Evolutionary conservation across 2,329 filamentous ascomycete species (phyloP), one percentile per base, ranked within the genome.

Genomic region (Monosporascus ibericus): DNA sequence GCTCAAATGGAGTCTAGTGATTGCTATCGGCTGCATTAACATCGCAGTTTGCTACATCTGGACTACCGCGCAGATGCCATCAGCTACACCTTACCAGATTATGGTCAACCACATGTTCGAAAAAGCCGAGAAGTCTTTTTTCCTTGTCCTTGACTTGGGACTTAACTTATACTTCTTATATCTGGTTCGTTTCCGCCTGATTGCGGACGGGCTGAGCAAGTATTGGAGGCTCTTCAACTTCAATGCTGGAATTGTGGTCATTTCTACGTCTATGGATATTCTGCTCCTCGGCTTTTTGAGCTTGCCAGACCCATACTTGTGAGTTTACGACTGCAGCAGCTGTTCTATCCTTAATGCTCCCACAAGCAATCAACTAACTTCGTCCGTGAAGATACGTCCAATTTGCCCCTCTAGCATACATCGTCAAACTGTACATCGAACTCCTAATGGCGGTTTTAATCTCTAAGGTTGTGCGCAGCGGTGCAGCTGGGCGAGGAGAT

Each of bases 21-120:
- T 56, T 4, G 5, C 66, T 36, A 72, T 75, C 50, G 66, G 60
- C 1, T 44, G 57, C 15, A 63, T 75, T 53, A 75, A 74, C 49
- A 61, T 72, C 20, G 63, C 64, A 6, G 72, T 75, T n/a, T 68
- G 65, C 47, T 63, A 63, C 38, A 72, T 75, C 37, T 75, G 71
- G 69, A 72, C 71, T 3, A 63, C 65, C 2, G 63, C 70, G 0
- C 69, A 70, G 38, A 20, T 42, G n/a, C 39, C 39, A n/a, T n/a
- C 18, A 20, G 39, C 39, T 20, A 42, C 39, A 5, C 18, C n/a
- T 11, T n/a, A 42, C n/a, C 39, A 42, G 39, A 11, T 18, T 8
- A 42, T 14, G 17, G 18, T n/a, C 18, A 42, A 42, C 39, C 20
- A 20, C 7, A n/a, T n/a, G 39, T 20, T 42, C n/a, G 39, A 42